Conservation (phyloP, 2,329 filamentous ascomycete genomes). For the Calonectria henricotiae region DNA sequence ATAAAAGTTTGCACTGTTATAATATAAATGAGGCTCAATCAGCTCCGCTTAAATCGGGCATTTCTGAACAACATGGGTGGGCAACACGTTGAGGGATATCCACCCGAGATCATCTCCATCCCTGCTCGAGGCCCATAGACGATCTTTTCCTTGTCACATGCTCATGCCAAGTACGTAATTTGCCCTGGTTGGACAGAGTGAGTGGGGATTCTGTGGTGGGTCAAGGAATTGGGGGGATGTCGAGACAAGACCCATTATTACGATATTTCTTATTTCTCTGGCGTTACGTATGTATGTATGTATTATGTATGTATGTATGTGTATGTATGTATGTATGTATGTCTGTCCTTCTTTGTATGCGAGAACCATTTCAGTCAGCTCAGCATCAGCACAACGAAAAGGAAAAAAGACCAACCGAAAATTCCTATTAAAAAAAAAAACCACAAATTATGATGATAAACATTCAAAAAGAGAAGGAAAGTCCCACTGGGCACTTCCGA, state of each 20-base stretch:
- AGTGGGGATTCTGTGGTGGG: not conserved
- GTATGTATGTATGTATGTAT: no score
- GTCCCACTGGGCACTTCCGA: not conserved
- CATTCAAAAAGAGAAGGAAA: not conserved
- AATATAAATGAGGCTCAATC: slow-evolving; percentile 5
- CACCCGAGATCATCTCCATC: slow-evolving; percentile 2
- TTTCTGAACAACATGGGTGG: not conserved
- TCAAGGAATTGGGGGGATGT: not conserved
- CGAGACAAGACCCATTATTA: not conserved
- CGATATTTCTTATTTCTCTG: not conserved
- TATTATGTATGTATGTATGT: no score
- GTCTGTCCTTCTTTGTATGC: no score
- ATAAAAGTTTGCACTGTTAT: not conserved
- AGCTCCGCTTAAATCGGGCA: slow-evolving; percentile 13
- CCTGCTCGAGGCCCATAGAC: not conserved
- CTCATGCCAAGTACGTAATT: not conserved
- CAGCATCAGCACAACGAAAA: no score
- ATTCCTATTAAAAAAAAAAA: not conserved
- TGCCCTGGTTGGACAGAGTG: not conserved
- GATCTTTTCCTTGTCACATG: slow-evolving; percentile 7
- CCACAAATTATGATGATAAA: not conserved
- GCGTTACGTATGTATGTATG: not conserved
- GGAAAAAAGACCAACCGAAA: no score
- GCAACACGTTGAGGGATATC: not conserved
- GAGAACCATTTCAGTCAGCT: no score